phyloP scores from a whole-genome alignment of 306 rosid species.

The Pueraria montana region DNA sequence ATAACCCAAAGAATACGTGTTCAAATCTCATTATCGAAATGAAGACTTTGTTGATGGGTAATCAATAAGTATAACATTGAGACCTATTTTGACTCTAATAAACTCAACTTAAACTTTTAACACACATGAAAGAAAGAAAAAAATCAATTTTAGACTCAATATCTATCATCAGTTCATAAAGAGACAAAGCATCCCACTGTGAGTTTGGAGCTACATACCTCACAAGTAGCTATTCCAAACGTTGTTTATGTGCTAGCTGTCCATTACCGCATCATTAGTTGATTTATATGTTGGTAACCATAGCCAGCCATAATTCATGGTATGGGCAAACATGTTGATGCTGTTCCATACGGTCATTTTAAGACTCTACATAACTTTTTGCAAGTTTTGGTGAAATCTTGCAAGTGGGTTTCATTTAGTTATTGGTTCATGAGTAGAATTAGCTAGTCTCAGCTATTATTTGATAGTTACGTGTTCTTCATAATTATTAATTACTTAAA shows the following conservation, averaged over 20 bases:
- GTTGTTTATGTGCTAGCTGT: background rate
- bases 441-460: background rate
- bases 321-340: conserved; percentile 31
- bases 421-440: conserved; percentile 9
- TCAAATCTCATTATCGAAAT: too few species aligned
- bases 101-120: too few species aligned
- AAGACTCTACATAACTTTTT: background rate
- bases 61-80: too few species aligned
- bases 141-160: background rate
- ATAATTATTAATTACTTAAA: background rate
- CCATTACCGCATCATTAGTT: too few species aligned
- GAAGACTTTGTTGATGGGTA: too few species aligned
- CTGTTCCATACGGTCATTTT: background rate
- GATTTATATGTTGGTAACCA: conserved; percentile 13
- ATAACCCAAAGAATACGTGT: too few species aligned
- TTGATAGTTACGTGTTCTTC: background rate
- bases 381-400: conserved; percentile 5
- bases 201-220: conserved; percentile 23
- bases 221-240: background rate
- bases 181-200: conserved; percentile 1
- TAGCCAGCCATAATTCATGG: conserved; percentile 19
- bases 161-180: conserved; percentile 7
- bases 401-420: conserved; percentile 3
- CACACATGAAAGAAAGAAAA: too few species aligned
- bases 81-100: too few species aligned